Evolutionary conservation across 331 rosid species (phyloP), one percentile per base, ranked within the genome.

Genomic region (Ulmus americana): DNA sequence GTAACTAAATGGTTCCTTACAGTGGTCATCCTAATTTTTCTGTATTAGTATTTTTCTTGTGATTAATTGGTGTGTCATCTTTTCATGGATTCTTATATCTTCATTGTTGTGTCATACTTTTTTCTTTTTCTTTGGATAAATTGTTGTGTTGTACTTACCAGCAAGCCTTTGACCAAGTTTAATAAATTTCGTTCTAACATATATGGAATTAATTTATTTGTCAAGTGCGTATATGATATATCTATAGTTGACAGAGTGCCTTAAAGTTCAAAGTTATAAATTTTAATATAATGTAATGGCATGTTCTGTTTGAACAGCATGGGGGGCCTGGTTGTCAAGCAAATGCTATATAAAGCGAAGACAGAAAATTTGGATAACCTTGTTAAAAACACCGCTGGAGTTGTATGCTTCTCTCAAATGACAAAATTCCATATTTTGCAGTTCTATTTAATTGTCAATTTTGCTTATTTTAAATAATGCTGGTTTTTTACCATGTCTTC

Each of bases 241-340:
- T 53, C 8, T 11, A 44, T 10, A 13, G 13, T 13, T 22, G 48
- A 35, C 10, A 28, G 6, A 44, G 46, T 8, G 35, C 10, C 47
- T 40, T 6, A 6, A 13, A 12, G 16, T 3, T 18, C 28, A 5
- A 13, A 2, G 35, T 28, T 28, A 1, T 48, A 9, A 44, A 39
- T 42, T 11, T 9, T 51, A 47, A 39, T 49, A 45, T 52, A 39
- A 55, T 59, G 38, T 41, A 64, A 44, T 28, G n/a, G 54, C 63
- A 44, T 76, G 66, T 70, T 77, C 55, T 67, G 50, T 61, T 1
- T 55, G 74, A 65, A 76, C 85, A 94, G 98, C 82, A 79, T 94
- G 98, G 98, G 98, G 39, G 98, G 98, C 61, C 83, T 89, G 70
- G 91, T 94, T 18, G 97, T 89, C 77, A 94, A 94, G 91, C 95